phyloP scores from a whole-genome alignment of 495 filamentous ascomycete genomes.

The Copromyces sp. region DNA sequence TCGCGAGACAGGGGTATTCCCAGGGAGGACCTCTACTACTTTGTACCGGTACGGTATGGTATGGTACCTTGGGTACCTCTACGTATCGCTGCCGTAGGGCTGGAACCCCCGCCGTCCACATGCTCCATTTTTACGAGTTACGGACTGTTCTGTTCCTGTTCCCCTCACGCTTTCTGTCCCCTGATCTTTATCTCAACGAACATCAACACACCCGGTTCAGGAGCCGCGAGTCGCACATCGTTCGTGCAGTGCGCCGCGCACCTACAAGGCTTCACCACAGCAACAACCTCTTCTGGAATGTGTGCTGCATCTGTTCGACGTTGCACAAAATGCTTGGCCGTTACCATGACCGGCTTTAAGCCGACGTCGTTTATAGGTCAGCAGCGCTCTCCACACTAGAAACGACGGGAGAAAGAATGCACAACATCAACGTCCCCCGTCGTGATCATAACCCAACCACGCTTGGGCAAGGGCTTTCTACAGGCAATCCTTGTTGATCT shows the following conservation, averaged over 20 bases:
- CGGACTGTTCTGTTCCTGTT: background rate
- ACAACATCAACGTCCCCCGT: background rate
- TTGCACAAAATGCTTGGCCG: background rate
- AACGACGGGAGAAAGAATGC: background rate
- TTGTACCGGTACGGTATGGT: background rate
- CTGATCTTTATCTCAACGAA: background rate
- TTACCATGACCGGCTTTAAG: background rate
- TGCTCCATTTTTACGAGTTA: background rate
- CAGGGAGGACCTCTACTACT: background rate
- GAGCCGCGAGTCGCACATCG: background rate
- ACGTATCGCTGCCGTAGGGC: background rate
- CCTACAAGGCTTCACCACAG: background rate
- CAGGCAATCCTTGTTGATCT: background rate
- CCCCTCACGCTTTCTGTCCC: background rate
- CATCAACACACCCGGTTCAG: background rate
- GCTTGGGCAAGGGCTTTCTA: background rate
- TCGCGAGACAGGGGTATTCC: background rate
- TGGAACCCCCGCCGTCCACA: background rate
- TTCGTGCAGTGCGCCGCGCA: background rate
- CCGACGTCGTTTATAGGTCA: background rate
- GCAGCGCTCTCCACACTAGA: background rate
- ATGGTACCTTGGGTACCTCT: background rate
- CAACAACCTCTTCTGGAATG: background rate
- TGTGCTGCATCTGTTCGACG: background rate
- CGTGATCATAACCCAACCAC: background rate